Evolutionary conservation across 768 basidiomycete genomes (phyloP).

Genomic region (Psilocybe sp.): DNA sequence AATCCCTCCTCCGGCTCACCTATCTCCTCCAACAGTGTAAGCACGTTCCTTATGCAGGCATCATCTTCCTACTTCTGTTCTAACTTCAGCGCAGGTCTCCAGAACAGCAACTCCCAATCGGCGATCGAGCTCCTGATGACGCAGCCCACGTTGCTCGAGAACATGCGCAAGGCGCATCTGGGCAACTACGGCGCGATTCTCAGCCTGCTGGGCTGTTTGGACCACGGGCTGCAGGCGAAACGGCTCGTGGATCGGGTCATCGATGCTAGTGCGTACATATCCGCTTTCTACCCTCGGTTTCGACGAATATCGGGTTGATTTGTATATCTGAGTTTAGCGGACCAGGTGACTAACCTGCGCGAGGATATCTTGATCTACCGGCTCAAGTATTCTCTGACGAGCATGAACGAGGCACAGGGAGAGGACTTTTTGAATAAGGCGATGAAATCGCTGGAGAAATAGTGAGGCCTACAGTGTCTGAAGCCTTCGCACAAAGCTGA

Average conservation of each 20-base stretch:
- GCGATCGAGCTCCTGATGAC: slow-evolving; percentile 83
- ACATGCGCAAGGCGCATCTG: slow-evolving; percentile 84
- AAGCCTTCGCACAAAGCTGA: neutral
- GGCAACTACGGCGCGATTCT: slow-evolving; percentile 92
- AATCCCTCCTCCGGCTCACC: slow-evolving; percentile 73
- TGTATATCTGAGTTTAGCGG: slow-evolving; percentile 46
- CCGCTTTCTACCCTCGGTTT: neutral
- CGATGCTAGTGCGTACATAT: slow-evolving; percentile 55
- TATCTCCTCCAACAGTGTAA: slow-evolving; percentile 78
- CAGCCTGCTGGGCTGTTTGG: slow-evolving; percentile 89
- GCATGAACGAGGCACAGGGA: slow-evolving; percentile 62
- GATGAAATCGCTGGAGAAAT: slow-evolving; percentile 80
- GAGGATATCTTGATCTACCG: slow-evolving; percentile 86
- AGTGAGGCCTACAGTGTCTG: slow-evolving; percentile 39
- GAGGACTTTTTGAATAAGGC: slow-evolving; percentile 63
- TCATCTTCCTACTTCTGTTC: neutral
- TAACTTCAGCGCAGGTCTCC: slow-evolving; percentile 46
- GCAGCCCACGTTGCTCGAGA: slow-evolving; percentile 79
- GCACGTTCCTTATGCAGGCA: slow-evolving; percentile 11
- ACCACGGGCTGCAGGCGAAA: slow-evolving; percentile 84
- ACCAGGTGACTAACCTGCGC: slow-evolving; percentile 88
- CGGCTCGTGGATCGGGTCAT: slow-evolving; percentile 87
- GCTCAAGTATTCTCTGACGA: slow-evolving; percentile 81
- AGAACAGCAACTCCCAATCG: slow-evolving; percentile 63
- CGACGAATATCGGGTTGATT: neutral